Evolutionary conservation across 208 protist genomes (phyloP).

Genomic region (Kentomonas sorsogonicus): DNA sequence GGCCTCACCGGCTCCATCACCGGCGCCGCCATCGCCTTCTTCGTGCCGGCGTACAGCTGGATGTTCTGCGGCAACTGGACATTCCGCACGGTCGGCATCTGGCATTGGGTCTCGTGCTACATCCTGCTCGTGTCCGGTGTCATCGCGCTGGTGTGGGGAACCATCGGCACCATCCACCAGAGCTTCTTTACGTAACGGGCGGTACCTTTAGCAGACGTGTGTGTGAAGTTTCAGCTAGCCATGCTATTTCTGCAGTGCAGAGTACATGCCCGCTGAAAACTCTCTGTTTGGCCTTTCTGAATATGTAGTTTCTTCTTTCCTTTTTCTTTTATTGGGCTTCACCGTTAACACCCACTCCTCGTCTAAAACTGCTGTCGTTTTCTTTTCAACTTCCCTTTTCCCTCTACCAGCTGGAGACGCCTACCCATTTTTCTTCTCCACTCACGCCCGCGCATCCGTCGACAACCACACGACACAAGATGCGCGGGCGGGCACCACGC

Average conservation of each 20-base stretch:
- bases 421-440: too few relatives aligned
- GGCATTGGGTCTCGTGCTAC: slow-evolving; percentile 35
- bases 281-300: not conserved
- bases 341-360: slow-evolving; percentile 1
- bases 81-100: slow-evolving; percentile 34
- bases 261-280: not conserved
- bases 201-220: not conserved
- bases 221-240: not conserved
- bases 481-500: too few relatives aligned
- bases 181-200: slow-evolving; percentile 14
- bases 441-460: too few relatives aligned
- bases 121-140: slow-evolving; percentile 47
- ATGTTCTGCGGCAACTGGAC: slow-evolving; percentile 71
- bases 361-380: not conserved
- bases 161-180: slow-evolving; percentile 38
- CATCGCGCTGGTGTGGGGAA: slow-evolving; percentile 64
- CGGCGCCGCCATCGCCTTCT: slow-evolving; percentile 70
- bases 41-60: slow-evolving; percentile 65
- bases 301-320: slow-evolving; percentile 11
- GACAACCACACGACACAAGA: too few relatives aligned
- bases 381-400: not conserved
- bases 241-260: not conserved
- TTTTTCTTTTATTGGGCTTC: slow-evolving; percentile 1
- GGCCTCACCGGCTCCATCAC: slow-evolving; percentile 61
- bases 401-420: too few relatives aligned